Percentiles rank a stretch among this genome's conserved stretches.
phyloP scores from a whole-genome alignment of 2,329 filamentous ascomycete genomes.

The Pezicula radicicola region DNA sequence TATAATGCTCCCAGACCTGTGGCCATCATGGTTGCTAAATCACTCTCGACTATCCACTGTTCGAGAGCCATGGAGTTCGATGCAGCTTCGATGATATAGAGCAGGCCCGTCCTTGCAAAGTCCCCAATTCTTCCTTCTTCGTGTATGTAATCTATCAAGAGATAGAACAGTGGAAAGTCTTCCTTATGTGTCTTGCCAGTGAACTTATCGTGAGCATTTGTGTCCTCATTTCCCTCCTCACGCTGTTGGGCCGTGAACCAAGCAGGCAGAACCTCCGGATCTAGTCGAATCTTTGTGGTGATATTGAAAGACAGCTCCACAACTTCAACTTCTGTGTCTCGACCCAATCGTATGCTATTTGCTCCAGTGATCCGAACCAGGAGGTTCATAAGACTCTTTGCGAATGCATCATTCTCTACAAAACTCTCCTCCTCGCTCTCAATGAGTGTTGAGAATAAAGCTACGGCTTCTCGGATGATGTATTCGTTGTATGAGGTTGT shows the following conservation, averaged over 20 bases:
- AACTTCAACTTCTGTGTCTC: conserved; percentile 82
- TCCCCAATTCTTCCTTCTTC: conserved; percentile 92
- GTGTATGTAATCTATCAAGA: conserved; percentile 95
- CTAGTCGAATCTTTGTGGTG: conserved; percentile 89
- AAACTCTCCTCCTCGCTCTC: conserved; percentile 97
- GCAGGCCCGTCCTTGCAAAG: conserved; percentile 87
- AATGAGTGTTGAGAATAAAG: conserved; percentile 86
- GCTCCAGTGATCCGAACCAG: conserved; percentile 74
- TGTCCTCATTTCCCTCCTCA: conserved; percentile 27
- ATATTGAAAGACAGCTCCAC: conserved; percentile 95
- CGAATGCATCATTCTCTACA: conserved; percentile 81
- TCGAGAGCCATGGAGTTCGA: conserved; percentile 80
- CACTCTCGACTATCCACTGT: conserved; percentile 96
- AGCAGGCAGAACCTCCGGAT: conserved; percentile 79
- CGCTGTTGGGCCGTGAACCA: conserved; percentile 74
- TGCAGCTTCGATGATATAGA: conserved; percentile 94
- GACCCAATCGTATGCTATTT: conserved; percentile 69
- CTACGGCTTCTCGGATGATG: conserved; percentile 79
- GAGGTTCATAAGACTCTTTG: conserved; percentile 82
- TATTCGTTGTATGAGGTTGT: conserved; percentile 80
- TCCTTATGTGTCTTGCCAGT: conserved; percentile 82
- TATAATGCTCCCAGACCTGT: conserved; percentile 82
- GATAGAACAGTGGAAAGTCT: conserved; percentile 94
- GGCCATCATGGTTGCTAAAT: conserved; percentile 94
- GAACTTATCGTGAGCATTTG: conserved; percentile 62